Evolutionary conservation across 2,329 filamentous ascomycete species (phyloP).

Genomic region (Fusarium sp.): DNA sequence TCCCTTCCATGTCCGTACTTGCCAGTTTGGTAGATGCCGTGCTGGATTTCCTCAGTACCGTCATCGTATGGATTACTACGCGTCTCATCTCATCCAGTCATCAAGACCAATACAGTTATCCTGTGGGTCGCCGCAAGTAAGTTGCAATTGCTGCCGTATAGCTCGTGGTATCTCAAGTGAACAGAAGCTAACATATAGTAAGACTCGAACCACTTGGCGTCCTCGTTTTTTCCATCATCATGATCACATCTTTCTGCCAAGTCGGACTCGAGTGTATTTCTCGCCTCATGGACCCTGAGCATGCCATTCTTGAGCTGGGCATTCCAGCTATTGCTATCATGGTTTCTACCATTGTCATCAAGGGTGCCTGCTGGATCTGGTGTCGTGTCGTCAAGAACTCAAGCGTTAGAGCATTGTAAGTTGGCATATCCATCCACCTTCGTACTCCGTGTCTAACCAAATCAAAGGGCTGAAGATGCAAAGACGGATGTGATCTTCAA

Average conservation of each 20-base stretch:
- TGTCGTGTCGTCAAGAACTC: slow-evolving; percentile 88
- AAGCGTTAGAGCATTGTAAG: slow-evolving; percentile 81
- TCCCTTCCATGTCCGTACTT: slow-evolving; percentile 83
- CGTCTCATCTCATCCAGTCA: slow-evolving; percentile 73
- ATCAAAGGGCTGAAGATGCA: slow-evolving; percentile 61
- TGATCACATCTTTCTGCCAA: slow-evolving; percentile 87
- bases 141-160: slow-evolving; percentile 19
- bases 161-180: not conserved
- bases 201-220: slow-evolving; percentile 84
- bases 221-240: slow-evolving; percentile 84
- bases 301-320: slow-evolving; percentile 77
- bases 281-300: slow-evolving; percentile 70
- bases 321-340: slow-evolving; percentile 82
- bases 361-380: slow-evolving; percentile 87
- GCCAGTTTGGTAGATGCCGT: slow-evolving; percentile 83
- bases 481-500: slow-evolving; percentile 90
- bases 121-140: slow-evolving; percentile 75
- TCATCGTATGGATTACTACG: slow-evolving; percentile 83
- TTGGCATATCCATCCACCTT: slow-evolving; percentile 27
- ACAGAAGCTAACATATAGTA: slow-evolving; percentile 32
- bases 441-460: slow-evolving; percentile 6
- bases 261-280: slow-evolving; percentile 78
- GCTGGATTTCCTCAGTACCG: slow-evolving; percentile 83
- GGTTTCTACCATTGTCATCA: slow-evolving; percentile 83
- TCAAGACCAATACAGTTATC: slow-evolving; percentile 80